Conservation (phyloP, 495 filamentous ascomycete species). For the Collariella sp. region DNA sequence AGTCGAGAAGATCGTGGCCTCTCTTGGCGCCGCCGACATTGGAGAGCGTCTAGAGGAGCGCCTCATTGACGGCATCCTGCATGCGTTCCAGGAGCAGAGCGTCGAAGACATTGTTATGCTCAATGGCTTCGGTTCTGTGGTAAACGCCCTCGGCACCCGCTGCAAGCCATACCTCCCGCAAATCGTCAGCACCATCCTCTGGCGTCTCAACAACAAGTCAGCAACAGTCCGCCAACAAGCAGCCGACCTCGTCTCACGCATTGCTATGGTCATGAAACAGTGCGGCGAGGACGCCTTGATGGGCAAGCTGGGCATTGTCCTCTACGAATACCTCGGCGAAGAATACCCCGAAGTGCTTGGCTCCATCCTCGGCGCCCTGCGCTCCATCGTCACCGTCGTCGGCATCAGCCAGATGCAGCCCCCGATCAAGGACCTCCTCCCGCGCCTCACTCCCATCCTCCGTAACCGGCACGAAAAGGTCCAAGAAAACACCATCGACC, state of each 20-base stretch:
- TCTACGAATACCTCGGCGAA: constrained; percentile 98
- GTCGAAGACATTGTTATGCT: constrained; percentile 94
- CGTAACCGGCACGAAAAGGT: constrained; percentile 99
- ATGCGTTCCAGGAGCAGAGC: constrained; percentile 96
- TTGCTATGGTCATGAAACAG: constrained; percentile 98
- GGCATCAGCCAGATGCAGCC: constrained; percentile 98
- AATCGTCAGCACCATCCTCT: constrained; percentile 94
- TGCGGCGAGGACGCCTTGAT: constrained; percentile 92
- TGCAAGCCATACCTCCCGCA: constrained; percentile 96
- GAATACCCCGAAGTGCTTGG: constrained; percentile 98
- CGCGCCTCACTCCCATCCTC: constrained; percentile 90
- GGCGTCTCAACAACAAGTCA: constrained; percentile 94
- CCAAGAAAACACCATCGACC: constrained; percentile 98
- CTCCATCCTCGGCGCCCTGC: constrained; percentile 88
- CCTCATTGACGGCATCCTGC: constrained; percentile 91
- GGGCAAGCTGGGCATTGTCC: constrained; percentile 91
- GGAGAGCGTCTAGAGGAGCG: constrained; percentile 85
- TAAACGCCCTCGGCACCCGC: constrained; percentile 87
- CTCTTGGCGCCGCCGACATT: constrained; percentile 88
- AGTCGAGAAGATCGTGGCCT: constrained; percentile 87
- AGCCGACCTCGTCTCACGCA: constrained; percentile 90
- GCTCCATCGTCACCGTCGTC: constrained; percentile 95
- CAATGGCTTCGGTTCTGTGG: constrained; percentile 97
- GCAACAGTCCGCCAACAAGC: constrained; percentile 94
- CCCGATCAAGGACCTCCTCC: constrained; percentile 93